phyloP scores from a whole-genome alignment of 129 eudicot species.

The Dittrichia graveolens region DNA sequence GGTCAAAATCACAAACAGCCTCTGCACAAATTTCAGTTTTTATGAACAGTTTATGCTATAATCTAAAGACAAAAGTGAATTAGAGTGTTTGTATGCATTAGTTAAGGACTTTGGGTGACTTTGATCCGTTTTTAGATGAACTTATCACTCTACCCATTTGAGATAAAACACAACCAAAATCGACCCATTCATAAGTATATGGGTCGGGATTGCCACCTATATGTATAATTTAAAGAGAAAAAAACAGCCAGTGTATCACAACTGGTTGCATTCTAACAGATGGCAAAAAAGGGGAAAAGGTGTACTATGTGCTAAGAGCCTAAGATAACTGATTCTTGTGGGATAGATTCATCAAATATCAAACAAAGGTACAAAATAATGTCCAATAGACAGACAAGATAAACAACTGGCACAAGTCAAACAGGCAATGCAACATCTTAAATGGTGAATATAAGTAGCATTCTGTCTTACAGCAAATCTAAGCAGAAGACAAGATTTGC shows the following conservation, averaged over 20 bases:
- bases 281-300: not conserved
- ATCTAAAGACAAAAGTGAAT: not conserved
- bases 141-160: not conserved
- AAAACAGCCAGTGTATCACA: not conserved
- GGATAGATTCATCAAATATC: not conserved
- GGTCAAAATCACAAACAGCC: not conserved
- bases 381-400: not conserved
- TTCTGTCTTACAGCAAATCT: slow-evolving; percentile 71
- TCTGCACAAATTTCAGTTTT: not conserved
- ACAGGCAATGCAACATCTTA: slow-evolving; percentile 7
- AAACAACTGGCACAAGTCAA: not conserved
- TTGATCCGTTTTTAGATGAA: not conserved
- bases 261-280: slow-evolving; percentile 13
- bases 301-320: not conserved
- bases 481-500: slow-evolving; percentile 75
- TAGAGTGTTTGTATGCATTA: not conserved
- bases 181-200: not conserved
- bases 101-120: not conserved
- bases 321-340: not conserved
- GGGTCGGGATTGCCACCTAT: not conserved
- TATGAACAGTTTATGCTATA: too few relatives aligned
- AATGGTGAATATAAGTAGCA: not conserved
- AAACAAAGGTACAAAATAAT: not conserved
- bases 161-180: not conserved
- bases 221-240: not conserved